Percentiles rank a stretch among this genome's conserved stretches.
These are phyloP conservation scores for Neofusicoccum ribis DNA, from an alignment of 2,329 filamentous ascomycete genomes.

Conservation along the genomic window DNA sequence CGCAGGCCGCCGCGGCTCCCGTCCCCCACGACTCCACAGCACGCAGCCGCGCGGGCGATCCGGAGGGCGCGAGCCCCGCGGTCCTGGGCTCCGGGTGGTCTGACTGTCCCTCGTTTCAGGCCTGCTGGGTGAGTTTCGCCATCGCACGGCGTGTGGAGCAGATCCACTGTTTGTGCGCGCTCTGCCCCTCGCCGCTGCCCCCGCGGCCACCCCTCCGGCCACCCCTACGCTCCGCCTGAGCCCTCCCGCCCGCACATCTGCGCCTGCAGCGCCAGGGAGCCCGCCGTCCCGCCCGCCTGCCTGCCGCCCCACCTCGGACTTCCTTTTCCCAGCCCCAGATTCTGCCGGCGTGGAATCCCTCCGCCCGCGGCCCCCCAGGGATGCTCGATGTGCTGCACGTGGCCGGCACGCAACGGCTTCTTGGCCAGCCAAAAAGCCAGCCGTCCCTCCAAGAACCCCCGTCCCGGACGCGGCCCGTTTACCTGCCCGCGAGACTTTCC, in stretches of 20 bases:
- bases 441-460: neutral
- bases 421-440: neutral
- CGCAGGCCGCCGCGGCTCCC: neutral
- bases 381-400: neutral
- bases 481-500: neutral
- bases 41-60: neutral
- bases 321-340: neutral
- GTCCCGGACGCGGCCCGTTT: neutral
- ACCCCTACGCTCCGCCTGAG: neutral
- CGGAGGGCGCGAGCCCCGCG: neutral
- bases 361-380: neutral
- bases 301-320: neutral
- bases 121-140: neutral
- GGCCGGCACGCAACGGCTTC: neutral
- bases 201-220: neutral
- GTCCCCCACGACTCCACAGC: neutral
- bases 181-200: neutral
- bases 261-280: neutral
- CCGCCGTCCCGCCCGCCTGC: neutral
- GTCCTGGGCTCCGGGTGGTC: neutral
- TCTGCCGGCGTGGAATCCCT: neutral
- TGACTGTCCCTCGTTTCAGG: neutral
- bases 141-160: neutral
- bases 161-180: conserved; percentile 2
- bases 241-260: neutral